Evolutionary conservation across 495 filamentous ascomycete genomes (phyloP), one percentile per base, ranked within the genome.

Genomic region (Penicillium pancosmium): DNA sequence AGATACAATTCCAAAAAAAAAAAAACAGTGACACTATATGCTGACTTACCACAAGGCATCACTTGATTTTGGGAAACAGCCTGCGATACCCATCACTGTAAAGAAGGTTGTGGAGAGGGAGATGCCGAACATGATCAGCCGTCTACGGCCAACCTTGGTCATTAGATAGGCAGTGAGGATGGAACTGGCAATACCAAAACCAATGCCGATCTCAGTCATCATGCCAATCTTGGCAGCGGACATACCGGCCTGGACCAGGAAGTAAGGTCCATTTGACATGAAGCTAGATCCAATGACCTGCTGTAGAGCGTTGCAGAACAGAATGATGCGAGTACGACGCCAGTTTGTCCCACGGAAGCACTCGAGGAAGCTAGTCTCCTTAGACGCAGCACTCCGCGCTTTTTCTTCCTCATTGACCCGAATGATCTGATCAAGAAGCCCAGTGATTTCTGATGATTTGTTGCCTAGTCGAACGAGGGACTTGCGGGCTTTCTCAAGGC

Each of bases 251-350:
- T 58, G 52, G 16, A 58, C 58, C 31, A 71, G 53, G 52, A 72
- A 69, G 43, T 73, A 70, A 7, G 68, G 61, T 3, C 57, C 63
- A 23, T 72, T 65, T 3, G 56, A 50, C 10, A 66, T 59, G 55
- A 69, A 60, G 47, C 57, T 63, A 9, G 60, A 50, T 6, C 68
- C 70, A 31, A 69, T 54, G 8, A 65, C 48, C 46, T 68, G 66
- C 31, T 61, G 57, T 50, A 73, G 48, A 13, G 48, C 59, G 35
- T 55, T 60, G 50, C 59, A 62, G 25, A 62, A 60, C 19, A 70
- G 50, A 3, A 67, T 61, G 36, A 73, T 69, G n/a, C 70, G 55
- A 6, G 70, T 73, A 36, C 70, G 70, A 11, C 70, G 70, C 56
- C 61, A 64, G 56, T 73, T 67, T 5, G 57, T 57, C 25, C 66